Conservation (phyloP, 2,329 filamentous ascomycete species). For the Verticillium nubilum region DNA sequence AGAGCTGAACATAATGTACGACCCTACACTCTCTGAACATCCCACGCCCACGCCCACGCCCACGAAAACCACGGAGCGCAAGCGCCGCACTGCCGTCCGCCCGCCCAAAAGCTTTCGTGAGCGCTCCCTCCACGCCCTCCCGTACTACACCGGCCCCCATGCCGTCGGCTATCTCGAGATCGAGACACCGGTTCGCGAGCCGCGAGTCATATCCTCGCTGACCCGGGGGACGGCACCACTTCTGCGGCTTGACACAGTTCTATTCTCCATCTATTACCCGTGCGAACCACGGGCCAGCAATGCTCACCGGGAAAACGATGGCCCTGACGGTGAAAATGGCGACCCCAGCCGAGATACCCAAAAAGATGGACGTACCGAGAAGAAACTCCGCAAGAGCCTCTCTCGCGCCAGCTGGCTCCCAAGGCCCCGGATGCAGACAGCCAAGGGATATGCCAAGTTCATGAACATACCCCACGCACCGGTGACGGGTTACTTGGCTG, state of each 20-base stretch:
- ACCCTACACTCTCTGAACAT: not conserved
- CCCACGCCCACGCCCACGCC: no score
- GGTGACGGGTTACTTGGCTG: conserved; percentile 47
- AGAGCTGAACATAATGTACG: not conserved
- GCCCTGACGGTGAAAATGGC: not conserved
- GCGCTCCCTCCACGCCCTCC: conserved; percentile 42
- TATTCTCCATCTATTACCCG: conserved; percentile 63
- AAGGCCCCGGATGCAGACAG: conserved; percentile 47
- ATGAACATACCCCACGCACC: conserved; percentile 43
- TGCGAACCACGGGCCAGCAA: conserved; percentile 33
- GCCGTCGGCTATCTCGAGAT: conserved; percentile 64
- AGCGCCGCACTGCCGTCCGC: conserved; percentile 14
- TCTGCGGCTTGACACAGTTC: conserved; percentile 46
- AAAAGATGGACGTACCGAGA: not conserved
- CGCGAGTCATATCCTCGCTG: conserved; percentile 33
- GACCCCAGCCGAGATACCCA: conserved; percentile 13
- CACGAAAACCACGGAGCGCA: not conserved
- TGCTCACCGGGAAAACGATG: conserved; percentile 18
- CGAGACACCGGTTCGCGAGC: conserved; percentile 50
- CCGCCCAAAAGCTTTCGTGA: conserved; percentile 28
- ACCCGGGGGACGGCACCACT: conserved; percentile 31
- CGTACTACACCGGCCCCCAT: conserved; percentile 59
- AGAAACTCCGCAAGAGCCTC: conserved; percentile 26
- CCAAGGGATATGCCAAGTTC: conserved; percentile 59
- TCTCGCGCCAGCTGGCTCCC: conserved; percentile 58